A percentile compares a stretch with the other conserved stretches of the same genome.
These are phyloP conservation scores for Endoconidiophora laricicola DNA, from an alignment of 2,329 filamentous ascomycete genomes.

Conservation along the genomic window DNA sequence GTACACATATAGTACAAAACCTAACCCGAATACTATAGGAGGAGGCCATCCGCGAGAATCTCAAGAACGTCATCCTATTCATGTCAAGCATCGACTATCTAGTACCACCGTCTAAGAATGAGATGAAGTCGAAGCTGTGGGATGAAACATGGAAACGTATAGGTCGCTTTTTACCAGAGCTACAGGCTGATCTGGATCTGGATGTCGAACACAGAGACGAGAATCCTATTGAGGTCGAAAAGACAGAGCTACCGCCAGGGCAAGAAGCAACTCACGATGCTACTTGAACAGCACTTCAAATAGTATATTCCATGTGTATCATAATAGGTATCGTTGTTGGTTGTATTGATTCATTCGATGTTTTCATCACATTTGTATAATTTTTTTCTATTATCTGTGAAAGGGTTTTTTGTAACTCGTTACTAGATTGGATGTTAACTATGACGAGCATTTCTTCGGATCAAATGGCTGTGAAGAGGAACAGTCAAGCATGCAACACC, in stretches of 20 bases:
- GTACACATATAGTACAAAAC: neutral
- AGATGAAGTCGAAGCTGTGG: constrained; percentile 40
- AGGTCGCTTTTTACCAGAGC: constrained; percentile 45
- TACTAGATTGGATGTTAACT: no score
- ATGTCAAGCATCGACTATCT: constrained; percentile 84
- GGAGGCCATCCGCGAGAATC: constrained; percentile 83
- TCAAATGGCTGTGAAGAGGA: no score
- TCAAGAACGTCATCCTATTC: constrained; percentile 92
- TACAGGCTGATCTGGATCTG: constrained; percentile 38
- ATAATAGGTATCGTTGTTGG: no score
- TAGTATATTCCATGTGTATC: neutral
- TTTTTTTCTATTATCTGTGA: no score
- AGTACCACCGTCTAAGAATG: constrained; percentile 46
- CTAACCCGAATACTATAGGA: constrained; percentile 35
- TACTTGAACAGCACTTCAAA: neutral
- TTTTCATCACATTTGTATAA: no score
- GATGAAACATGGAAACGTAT: constrained; percentile 49
- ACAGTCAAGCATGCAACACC: no score
- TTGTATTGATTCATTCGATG: neutral
- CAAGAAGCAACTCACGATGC: neutral
- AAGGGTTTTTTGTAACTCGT: no score
- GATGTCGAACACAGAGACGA: constrained; percentile 23
- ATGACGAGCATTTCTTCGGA: no score
- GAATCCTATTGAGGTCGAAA: neutral
- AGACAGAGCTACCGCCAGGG: neutral